phyloP scores from a whole-genome alignment of 345 rosid species.

The Nasturtium officinale region DNA sequence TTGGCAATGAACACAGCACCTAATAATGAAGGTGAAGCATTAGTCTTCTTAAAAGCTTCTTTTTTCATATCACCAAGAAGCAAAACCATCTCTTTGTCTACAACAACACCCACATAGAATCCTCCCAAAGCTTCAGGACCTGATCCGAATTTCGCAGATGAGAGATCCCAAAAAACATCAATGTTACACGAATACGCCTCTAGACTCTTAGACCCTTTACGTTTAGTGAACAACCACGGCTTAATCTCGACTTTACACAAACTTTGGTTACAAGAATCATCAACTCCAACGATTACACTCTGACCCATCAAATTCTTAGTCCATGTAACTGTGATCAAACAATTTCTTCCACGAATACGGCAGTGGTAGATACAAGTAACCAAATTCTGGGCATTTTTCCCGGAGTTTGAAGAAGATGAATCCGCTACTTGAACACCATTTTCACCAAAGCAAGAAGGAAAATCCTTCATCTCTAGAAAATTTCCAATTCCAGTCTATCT shows the following conservation, averaged over 20 bases:
- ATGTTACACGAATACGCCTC: constrained; percentile 58
- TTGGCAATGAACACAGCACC: constrained; percentile 63
- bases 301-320: constrained; percentile 86
- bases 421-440: constrained; percentile 93
- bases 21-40: constrained; percentile 42
- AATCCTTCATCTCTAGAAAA: constrained; percentile 70
- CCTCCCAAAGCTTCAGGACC: constrained; percentile 84
- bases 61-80: constrained; percentile 83
- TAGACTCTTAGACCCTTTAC: constrained; percentile 68
- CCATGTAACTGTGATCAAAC: constrained; percentile 82
- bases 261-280: constrained; percentile 63
- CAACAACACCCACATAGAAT: constrained; percentile 67
- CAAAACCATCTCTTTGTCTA: constrained; percentile 61
- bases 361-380: constrained; percentile 80
- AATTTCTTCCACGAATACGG: constrained; percentile 57
- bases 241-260: constrained; percentile 84
- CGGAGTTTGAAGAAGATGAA: constrained; percentile 63
- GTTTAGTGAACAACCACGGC: constrained; percentile 86
- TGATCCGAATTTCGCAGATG: constrained; percentile 74
- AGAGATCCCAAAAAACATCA: constrained; percentile 73
- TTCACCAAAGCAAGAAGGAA: constrained; percentile 97
- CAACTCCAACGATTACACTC: constrained; percentile 68
- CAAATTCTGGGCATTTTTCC: constrained; percentile 72
- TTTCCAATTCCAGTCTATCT: constrained; percentile 7
- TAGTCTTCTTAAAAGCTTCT: constrained; percentile 76